Evolutionary conservation across 768 basidiomycete species (phyloP).

Genomic region (Trametes cubensis): DNA sequence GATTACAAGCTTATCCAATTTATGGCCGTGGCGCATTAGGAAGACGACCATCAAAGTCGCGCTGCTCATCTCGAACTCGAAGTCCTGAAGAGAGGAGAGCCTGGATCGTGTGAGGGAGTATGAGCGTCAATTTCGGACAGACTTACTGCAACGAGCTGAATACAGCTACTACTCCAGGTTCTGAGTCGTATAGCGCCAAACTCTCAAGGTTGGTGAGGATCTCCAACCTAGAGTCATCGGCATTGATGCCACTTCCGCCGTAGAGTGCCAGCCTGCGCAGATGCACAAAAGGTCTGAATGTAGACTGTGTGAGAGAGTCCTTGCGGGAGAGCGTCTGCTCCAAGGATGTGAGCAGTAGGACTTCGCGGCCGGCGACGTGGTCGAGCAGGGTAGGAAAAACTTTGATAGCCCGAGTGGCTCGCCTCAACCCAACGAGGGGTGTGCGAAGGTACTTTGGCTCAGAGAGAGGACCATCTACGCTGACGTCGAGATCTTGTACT

Average conservation of each 20-base stretch:
- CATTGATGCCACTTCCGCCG: not conserved
- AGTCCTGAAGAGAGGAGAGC: conserved; percentile 1
- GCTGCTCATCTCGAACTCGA: not conserved
- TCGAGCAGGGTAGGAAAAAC: too few species aligned
- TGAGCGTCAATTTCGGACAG: too few species aligned
- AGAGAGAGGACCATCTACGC: not conserved
- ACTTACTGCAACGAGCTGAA: conserved; percentile 2
- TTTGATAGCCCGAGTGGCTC: not conserved
- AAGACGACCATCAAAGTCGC: not conserved
- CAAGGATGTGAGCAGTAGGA: too few species aligned
- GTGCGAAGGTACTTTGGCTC: not conserved
- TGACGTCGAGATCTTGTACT: not conserved
- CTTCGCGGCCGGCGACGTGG: too few species aligned
- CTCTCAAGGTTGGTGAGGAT: not conserved
- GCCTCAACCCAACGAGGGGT: too few species aligned
- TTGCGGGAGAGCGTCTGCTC: too few species aligned
- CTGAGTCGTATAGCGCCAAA: not conserved
- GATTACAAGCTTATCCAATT: not conserved
- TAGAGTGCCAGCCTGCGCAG: not conserved
- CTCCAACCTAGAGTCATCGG: not conserved
- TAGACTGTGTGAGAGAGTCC: too few species aligned
- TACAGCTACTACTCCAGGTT: not conserved
- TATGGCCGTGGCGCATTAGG: not conserved
- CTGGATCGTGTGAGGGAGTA: not conserved
- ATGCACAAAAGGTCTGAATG: too few species aligned